A percentile compares a stretch with the other conserved stretches of the same genome.
Evolutionary conservation across 306 rosid species (phyloP).

Genomic region (Sechiopsis laciniata): DNA sequence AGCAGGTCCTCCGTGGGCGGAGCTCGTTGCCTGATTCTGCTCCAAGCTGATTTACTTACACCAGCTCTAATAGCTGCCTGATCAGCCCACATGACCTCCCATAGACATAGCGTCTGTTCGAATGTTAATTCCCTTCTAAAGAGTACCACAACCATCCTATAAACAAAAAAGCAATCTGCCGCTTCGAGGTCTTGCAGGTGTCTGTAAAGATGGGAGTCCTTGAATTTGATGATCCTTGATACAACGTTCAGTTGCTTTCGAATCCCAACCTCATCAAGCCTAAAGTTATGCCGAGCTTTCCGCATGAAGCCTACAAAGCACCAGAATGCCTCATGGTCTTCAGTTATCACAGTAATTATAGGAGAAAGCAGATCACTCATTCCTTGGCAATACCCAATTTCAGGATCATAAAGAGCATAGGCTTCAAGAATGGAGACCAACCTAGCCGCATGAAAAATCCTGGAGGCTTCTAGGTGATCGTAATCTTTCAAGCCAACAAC

Average conservation of each 20-base stretch:
- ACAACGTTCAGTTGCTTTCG: conserved; percentile 82
- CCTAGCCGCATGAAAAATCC: conserved; percentile 88
- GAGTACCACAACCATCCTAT: conserved; percentile 96
- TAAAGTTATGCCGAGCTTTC: conserved; percentile 95
- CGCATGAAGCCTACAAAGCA: conserved; percentile 99
- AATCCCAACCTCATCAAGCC: conserved; percentile 97
- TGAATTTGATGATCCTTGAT: conserved; percentile 73
- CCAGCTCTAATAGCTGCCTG: conserved; percentile 97
- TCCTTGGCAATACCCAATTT: conserved; percentile 99
- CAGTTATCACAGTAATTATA: conserved; percentile 65
- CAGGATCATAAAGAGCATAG: conserved; percentile 86
- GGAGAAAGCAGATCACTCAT: conserved; percentile 99
- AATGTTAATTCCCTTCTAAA: conserved; percentile 93
- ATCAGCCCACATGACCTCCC: conserved; percentile 99
- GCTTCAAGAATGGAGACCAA: conserved; percentile 97
- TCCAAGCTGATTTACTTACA: conserved; percentile 86
- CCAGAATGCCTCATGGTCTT: conserved; percentile 98
- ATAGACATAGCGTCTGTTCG: conserved; percentile 90
- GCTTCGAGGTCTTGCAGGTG: conserved; percentile 95
- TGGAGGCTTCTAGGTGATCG: conserved; percentile 68
- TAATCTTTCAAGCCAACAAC: conserved; percentile 96
- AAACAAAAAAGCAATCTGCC: conserved; percentile 96
- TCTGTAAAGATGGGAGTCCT: conserved; percentile 83
- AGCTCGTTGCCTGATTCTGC: conserved; percentile 92
- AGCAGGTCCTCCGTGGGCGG: conserved; percentile 89